Base-by-base conservation (phyloP, 306 rosid species). In the Myrica gale region DNA sequence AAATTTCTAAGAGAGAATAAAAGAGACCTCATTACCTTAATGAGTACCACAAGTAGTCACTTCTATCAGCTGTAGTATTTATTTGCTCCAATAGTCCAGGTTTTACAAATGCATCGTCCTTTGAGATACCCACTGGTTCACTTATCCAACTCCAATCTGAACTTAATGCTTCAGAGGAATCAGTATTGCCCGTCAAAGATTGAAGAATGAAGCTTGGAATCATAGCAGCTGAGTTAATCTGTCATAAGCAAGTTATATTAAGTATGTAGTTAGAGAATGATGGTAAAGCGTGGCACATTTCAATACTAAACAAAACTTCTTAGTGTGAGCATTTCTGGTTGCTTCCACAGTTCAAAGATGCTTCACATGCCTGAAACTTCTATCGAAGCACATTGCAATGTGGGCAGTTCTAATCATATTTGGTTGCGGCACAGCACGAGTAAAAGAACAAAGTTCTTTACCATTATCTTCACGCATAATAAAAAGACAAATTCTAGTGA, bases 21-120 rank as follows among this genome's bases (percentile, higher is more conserved):
- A 41, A 68, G 43, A 75, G 68, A 51, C 12, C 69, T 72, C 1
- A 47, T 12, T 89, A 95, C 97, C 97, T 92, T 70, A 85, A 82
- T 46, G 98, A 87, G 83, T 95, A 95, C 98, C 97, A 95, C 69
- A 95, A 81, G 79, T 95, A 95, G 80, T 95, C 98, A 37, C 97
- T 95, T 83, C 65, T 83, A 84, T 95, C 98, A 61, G 98, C 93
- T 8, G 98, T 95, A 5, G 97, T 92, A 71, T 90, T 86, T 85
- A 95, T 90, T 86, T 95, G 97, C 82, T 95, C 98, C 57, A 87
- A 80, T 26, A 95, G 85, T 86, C 97, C 98, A 44, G 21, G 56
- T 80, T 85, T 88, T 19, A 80, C 67, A 83, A 92, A 90, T 66
- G 97, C 85, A 82, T 90, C 91, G 50, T 47, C 56, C 83, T 83